Evolutionary conservation across 139 green algal species (phyloP), one percentile per base, ranked within the genome.

Genomic region (Volvox reticuliferus): DNA sequence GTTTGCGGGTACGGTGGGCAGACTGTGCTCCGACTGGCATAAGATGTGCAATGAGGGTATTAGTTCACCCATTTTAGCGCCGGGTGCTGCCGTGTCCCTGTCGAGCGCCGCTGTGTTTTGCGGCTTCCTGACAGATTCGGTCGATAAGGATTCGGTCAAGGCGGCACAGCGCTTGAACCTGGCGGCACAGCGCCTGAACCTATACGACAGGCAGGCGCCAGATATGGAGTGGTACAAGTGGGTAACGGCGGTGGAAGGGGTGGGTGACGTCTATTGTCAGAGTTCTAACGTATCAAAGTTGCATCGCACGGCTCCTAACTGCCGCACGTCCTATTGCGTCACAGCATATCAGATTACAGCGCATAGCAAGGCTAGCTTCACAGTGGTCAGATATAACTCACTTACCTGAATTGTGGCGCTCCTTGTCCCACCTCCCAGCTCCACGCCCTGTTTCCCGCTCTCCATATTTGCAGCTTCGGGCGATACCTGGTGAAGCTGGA

Each of bases 151-250:
- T 69, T n/a, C n/a, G 30, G 50, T 35, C 24, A 83, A 84, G 50
- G 73, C 73, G 12, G 69, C 86, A 18, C 16, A 36, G 30, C 71
- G 22, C 5, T 75, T 90, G 71, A 90, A 83, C 73, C 86, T 90
- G 12, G 9, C 44, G 44, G 5, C 86, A 2, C 2, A n/a, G 2
- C 69, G 83, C 73, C 22, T 90, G 86, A 44, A 77, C 9, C 69
- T 90, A 14, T 65, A 90, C 69, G 55, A 28, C 17, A 61, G 63
- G 50, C 86, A 90, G 86, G 71, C 21, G 20, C 69, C 86, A 0
- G 86, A 90, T 20, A 37, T 63, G 50, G 71, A 83, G 73, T 90
- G 82, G 30, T 90, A 90, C 86, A 44, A 44, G 86, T 89, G 85
- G 18, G 85, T 0, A 22, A 1, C 44, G 35, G 18, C 6, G 77